Conservation (phyloP, 768 basidiomycete species). For the Clathrus columnatus region DNA sequence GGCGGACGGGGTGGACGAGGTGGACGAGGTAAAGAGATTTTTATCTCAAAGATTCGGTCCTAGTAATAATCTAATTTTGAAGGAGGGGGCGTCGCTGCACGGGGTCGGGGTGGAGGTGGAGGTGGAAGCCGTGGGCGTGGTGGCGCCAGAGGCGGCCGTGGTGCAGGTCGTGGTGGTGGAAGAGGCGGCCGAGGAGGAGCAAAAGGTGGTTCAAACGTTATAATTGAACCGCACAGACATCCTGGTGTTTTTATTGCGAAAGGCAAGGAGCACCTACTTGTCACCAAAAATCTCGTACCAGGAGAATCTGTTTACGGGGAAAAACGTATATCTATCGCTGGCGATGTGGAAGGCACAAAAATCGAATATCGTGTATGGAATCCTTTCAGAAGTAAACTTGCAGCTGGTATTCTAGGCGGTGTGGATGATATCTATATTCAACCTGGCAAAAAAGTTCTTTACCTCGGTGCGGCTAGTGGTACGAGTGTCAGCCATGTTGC, state of each 20-base stretch:
- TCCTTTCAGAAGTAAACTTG: slow-evolving; percentile 94
- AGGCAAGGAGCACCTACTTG: slow-evolving; percentile 94
- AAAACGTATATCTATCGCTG: slow-evolving; percentile 81
- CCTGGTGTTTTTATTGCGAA: slow-evolving; percentile 93
- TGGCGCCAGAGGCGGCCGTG: slow-evolving; percentile 33
- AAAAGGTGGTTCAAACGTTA: slow-evolving; percentile 76
- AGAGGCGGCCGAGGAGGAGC: slow-evolving; percentile 64
- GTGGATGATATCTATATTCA: slow-evolving; percentile 87
- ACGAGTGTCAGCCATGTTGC: slow-evolving; percentile 98
- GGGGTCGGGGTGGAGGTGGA: slow-evolving; percentile 24
- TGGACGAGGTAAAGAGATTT: slow-evolving; percentile 27
- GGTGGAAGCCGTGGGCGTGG: slow-evolving; percentile 31
- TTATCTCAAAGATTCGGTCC: slow-evolving; percentile 30
- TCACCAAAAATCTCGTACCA: slow-evolving; percentile 96
- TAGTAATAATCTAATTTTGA: slow-evolving; percentile 24
- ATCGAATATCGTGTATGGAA: slow-evolving; percentile 99
- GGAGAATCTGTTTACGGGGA: slow-evolving; percentile 98
- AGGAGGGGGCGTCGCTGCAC: slow-evolving; percentile 20
- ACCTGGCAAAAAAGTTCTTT: slow-evolving; percentile 93
- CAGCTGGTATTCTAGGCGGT: slow-evolving; percentile 93
- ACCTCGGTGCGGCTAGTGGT: slow-evolving; percentile 95
- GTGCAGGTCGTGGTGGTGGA: slow-evolving; percentile 40
- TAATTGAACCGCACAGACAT: slow-evolving; percentile 93
- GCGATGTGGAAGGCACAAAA: slow-evolving; percentile 70
- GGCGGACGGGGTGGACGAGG: slow-evolving; percentile 28